These are phyloP conservation scores for Trichosanthes cucumerina DNA, from an alignment of 306 rosid species.

Conservation along the genomic window DNA sequence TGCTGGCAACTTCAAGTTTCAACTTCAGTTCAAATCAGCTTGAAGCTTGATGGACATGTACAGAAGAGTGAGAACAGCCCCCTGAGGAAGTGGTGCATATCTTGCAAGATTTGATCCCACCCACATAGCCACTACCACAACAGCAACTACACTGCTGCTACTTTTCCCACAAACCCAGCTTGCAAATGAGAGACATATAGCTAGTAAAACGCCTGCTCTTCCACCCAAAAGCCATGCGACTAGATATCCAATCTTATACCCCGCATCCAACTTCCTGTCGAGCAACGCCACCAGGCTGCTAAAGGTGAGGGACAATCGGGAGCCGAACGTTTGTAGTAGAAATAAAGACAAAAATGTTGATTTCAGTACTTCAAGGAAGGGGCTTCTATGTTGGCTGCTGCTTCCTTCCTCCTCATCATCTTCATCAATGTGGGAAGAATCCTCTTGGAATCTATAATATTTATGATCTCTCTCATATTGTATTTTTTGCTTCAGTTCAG, in stretches of 20 bases:
- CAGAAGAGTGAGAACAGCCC: conserved; percentile 72
- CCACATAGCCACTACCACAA: conserved; percentile 79
- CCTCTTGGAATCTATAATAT: conserved; percentile 21
- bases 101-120: conserved; percentile 63
- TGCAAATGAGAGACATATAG: conserved; percentile 66
- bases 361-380: conserved; percentile 54
- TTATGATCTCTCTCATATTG: conserved; percentile 35
- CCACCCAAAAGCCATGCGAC: conserved; percentile 89
- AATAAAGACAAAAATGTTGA: conserved; percentile 53
- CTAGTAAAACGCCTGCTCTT: conserved; percentile 61
- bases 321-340: conserved; percentile 51
- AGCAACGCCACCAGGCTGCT: conserved; percentile 66
- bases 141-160: conserved; percentile 67
- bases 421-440: conserved; percentile 29
- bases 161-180: conserved; percentile 92
- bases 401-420: conserved; percentile 35
- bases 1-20: background rate
- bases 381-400: conserved; percentile 32
- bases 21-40: conserved; percentile 8
- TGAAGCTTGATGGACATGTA: conserved; percentile 52
- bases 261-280: conserved; percentile 52
- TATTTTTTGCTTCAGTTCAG: conserved; percentile 44
- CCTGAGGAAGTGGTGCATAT: conserved; percentile 68
- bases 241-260: conserved; percentile 62
- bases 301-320: conserved; percentile 53